Conservation (phyloP, 495 filamentous ascomycete genomes). For the Penicillium robsamsonii region DNA sequence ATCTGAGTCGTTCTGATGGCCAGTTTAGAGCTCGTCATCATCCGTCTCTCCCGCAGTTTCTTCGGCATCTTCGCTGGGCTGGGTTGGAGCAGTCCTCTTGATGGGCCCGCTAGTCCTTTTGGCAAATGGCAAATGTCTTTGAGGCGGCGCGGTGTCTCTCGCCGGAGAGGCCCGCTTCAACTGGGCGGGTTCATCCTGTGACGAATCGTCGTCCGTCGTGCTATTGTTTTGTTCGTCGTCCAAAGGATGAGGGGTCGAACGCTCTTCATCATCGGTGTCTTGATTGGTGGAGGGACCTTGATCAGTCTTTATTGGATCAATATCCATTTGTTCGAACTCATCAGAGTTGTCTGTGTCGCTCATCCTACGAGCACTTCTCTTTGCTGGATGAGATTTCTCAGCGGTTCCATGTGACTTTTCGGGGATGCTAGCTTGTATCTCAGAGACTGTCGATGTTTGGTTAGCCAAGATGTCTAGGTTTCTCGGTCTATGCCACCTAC, state of each 20-base stretch:
- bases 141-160: conserved; percentile 31
- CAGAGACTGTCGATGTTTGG: conserved; percentile 24
- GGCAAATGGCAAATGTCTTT: conserved; percentile 41
- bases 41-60: conserved; percentile 49
- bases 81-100: conserved; percentile 2
- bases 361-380: conserved; percentile 38
- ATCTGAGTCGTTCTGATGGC: neutral
- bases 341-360: conserved; percentile 30
- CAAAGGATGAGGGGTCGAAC: conserved; percentile 33
- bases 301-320: conserved; percentile 38
- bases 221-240: conserved; percentile 45
- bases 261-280: conserved; percentile 41
- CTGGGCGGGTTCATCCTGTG: neutral
- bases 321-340: conserved; percentile 58
- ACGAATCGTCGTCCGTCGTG: conserved; percentile 35
- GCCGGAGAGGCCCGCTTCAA: conserved; percentile 10
- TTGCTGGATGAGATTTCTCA: conserved; percentile 32
- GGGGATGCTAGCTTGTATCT: conserved; percentile 22
- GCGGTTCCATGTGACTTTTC: conserved; percentile 11
- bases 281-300: conserved; percentile 27
- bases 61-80: conserved; percentile 19
- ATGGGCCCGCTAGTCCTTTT: conserved; percentile 12
- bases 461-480: neutral
- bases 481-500: conserved; percentile 21
- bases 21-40: conserved; percentile 50